A percentile compares a stretch with the other conserved stretches of the same genome.
Evolutionary conservation across 371 early-diverging fungal genomes (phyloP).

Genomic region (Circinella minor): DNA sequence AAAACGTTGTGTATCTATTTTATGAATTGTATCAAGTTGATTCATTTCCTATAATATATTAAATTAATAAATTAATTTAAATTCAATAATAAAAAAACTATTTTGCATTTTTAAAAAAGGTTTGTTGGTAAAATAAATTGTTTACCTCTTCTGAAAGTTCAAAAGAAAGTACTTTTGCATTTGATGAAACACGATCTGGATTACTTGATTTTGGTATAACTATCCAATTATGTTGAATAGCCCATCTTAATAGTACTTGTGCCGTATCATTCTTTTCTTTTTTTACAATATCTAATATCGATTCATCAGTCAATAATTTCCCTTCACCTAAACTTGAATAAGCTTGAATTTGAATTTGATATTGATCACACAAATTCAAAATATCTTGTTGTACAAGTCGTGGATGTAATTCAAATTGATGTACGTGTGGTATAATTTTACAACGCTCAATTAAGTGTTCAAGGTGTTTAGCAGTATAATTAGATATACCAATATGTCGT

Average conservation of each 20-base stretch:
- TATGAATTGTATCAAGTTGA: conserved; percentile 51
- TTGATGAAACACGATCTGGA: conserved; percentile 55
- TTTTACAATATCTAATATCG: conserved; percentile 41
- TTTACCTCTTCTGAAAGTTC: conserved; percentile 53
- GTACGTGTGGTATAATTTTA: conserved; percentile 71
- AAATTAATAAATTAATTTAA: background rate
- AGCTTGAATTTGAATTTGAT: conserved; percentile 71
- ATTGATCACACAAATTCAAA: conserved; percentile 31
- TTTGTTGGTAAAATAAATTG: background rate
- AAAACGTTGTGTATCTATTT: conserved; percentile 47
- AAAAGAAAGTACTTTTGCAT: conserved; percentile 52
- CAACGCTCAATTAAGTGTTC: conserved; percentile 60
- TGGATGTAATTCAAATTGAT: conserved; percentile 82
- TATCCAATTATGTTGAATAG: conserved; percentile 63
- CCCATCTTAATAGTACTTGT: conserved; percentile 82
- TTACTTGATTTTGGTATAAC: conserved; percentile 74
- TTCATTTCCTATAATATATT: conserved; percentile 55
- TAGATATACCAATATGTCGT: conserved; percentile 74
- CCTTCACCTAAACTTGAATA: conserved; percentile 95
- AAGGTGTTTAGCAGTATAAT: conserved; percentile 70
- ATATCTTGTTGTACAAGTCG: conserved; percentile 46
- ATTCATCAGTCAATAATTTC: conserved; percentile 50
- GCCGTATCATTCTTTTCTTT: conserved; percentile 48
- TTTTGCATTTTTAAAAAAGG: background rate
- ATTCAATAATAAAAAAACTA: too few relatives aligned